Evolutionary conservation across 2,329 filamentous ascomycete genomes (phyloP), one percentile per base, ranked within the genome.

Genomic region (Phaeosphaeria sp.): DNA sequence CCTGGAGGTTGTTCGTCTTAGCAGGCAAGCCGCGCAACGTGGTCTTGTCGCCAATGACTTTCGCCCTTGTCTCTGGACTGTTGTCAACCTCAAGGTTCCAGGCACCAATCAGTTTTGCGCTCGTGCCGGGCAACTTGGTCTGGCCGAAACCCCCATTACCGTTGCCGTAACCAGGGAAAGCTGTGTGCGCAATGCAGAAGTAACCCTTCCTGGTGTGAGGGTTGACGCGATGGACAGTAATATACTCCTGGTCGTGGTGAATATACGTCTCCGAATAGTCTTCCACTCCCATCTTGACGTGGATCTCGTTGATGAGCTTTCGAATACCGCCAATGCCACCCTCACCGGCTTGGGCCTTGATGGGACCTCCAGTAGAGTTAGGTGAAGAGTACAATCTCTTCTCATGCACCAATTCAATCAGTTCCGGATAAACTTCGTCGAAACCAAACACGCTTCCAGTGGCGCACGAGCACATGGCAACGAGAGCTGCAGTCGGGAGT

Each of bases 401-500:
- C 77, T 99, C 95, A 53, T 92, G 87, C 17, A 99, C 95, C 17
- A 99, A 85, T 69, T 99, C 93, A n/a, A 99, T 87, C 54, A 97
- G 84, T 67, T 90, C 89, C 0, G 95, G 95, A 68, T 98, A 99
- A 59, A 98, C 88, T 77, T 99, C 95, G 72, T 99, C 95, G 71
- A 97, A 98, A 1, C 95, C 95, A 88, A 98, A 97, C 48, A 98
- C 95, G 73, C 95, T 98, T 46, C 95, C 95, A 7, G 90, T 93
- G 1, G 94, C 92, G 68, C 92, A 97, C 22, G 93, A 89, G 77
- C 96, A 99, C 93, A 99, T 97, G 72, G 89, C 90, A 39, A 98
- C 94, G 3, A 99, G 84, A 5, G 95, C 95, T 50, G 94, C 93
- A 71, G 96, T 98, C 7, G 96, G 91, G 10, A 99, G 83, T 0